Base-by-base conservation (phyloP, 768 basidiomycete genomes). In the Kwoniella botswanensis region DNA sequence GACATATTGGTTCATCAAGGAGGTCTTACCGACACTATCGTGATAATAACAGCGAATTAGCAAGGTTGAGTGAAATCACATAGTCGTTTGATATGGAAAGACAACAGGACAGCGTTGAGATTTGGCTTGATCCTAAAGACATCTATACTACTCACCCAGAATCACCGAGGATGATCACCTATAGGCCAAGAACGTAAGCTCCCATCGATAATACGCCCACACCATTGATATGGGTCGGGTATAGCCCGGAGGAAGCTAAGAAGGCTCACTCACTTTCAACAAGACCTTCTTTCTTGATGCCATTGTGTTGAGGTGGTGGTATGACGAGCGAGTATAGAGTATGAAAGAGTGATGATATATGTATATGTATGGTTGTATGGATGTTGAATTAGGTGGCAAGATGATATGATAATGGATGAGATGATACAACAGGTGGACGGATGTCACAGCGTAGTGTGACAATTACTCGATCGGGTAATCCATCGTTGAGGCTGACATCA, bases 1-100 rank as follows among this genome's bases (percentile, higher is more conserved):
- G 75, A 99, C 97, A 86, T 97, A 98, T 86, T 99, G 97, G 87
- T 98, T 98, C 97, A 99, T 99, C 79, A 99, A 91, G 35, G 96
- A 98, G 53, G 97, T 98, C 91, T 98, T 98, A 54, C 95, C 96
- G 84, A 98, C 96, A 68, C 95, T 95, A 53, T 35, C 35, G 7
- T 9, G 15, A 10, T 9, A 18, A 13, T 7, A 29, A 24, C 35
- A 56, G 35, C 9, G 21, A 12, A 35, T 62, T 17, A 69, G 68
- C 46, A 50, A 50, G 12, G 46, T 17, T 50, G 46, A 50, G 1
- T 41, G 59, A 35, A 0, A 18, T 4, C 13, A 13, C 56, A 35
- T 6, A 7, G 6, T 35, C 35, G 5, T 35, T 35, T 35, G 35
- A 35, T 35, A 35, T 35, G 35, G 7, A 6, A 9, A 35, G 35